These are phyloP conservation scores for Globisporangium orthogonon DNA, from an alignment of 352 stramenopile species.

Conservation along the genomic window DNA sequence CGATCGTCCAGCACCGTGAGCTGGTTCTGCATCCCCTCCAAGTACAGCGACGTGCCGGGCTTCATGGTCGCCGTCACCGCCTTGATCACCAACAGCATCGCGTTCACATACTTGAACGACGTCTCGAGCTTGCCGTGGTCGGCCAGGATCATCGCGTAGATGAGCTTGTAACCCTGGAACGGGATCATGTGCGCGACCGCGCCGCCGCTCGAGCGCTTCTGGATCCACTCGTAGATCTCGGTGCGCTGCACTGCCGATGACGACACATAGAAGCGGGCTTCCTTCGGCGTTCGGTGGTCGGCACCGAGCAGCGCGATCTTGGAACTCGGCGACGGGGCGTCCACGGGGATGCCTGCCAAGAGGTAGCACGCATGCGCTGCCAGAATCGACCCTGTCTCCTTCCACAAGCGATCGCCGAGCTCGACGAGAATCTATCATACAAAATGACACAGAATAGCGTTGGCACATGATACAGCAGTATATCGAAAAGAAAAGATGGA, in stretches of 20 bases:
- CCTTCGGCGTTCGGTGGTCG: slow-evolving; percentile 57
- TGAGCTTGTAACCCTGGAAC: slow-evolving; percentile 88
- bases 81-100: slow-evolving; percentile 78
- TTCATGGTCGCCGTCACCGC: slow-evolving; percentile 74
- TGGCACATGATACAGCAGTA: not conserved
- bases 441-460: too few species aligned
- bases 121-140: slow-evolving; percentile 81
- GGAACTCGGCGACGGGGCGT: slow-evolving; percentile 65
- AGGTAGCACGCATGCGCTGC: slow-evolving; percentile 83
- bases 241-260: slow-evolving; percentile 71
- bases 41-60: slow-evolving; percentile 76
- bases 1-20: slow-evolving; percentile 82
- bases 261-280: slow-evolving; percentile 83
- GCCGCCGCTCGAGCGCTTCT: slow-evolving; percentile 48
- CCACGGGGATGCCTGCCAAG: slow-evolving; percentile 57
- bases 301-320: slow-evolving; percentile 80
- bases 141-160: slow-evolving; percentile 81
- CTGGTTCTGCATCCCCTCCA: slow-evolving; percentile 87
- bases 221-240: slow-evolving; percentile 82
- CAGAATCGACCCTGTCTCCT: slow-evolving; percentile 50
- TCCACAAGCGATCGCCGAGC: slow-evolving; percentile 78
- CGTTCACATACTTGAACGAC: slow-evolving; percentile 83
- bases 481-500: not conserved
- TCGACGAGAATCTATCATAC: slow-evolving; percentile 53
- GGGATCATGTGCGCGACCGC: slow-evolving; percentile 58